Conservation (phyloP, 768 basidiomycete genomes). For the Scleroderma bovista region DNA sequence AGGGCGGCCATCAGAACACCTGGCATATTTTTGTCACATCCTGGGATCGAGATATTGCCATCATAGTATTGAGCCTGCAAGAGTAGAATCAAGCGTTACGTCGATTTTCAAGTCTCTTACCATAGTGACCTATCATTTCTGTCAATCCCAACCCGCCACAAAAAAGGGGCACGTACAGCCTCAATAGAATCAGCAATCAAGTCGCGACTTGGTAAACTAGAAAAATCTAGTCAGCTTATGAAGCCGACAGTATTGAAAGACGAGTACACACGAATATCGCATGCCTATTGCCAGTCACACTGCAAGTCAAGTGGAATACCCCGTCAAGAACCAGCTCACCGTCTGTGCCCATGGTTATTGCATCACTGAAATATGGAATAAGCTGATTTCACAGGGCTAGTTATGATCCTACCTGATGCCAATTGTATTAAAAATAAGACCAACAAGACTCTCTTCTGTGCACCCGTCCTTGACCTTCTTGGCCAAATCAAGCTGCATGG, state of each 20-base stretch:
- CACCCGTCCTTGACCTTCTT: constrained; percentile 80
- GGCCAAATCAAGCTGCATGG: constrained; percentile 66
- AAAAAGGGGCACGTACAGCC: constrained; percentile 41
- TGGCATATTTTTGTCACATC: constrained; percentile 93
- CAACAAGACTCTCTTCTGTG: constrained; percentile 73
- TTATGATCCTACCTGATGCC: constrained; percentile 60
- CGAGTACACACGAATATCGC: constrained; percentile 69
- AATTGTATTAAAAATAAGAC: constrained; percentile 79
- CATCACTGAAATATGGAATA: constrained; percentile 47
- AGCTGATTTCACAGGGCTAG: neutral
- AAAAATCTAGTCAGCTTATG: constrained; percentile 1
- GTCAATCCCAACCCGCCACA: constrained; percentile 5
- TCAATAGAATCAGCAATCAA: constrained; percentile 89
- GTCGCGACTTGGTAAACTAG: constrained; percentile 78
- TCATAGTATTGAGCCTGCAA: constrained; percentile 82
- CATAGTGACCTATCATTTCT: constrained; percentile 46
- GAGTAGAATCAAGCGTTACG: neutral
- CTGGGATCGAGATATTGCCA: constrained; percentile 80
- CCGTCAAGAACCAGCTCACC: constrained; percentile 39
- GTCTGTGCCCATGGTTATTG: constrained; percentile 86
- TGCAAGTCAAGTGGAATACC: no score
- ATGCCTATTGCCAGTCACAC: constrained; percentile 51
- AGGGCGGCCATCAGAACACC: constrained; percentile 83
- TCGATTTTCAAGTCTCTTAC: constrained; percentile 25
- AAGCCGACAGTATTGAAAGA: neutral